phyloP scores from a whole-genome alignment of 164 flowering plant species.

The Vitis riparia region DNA sequence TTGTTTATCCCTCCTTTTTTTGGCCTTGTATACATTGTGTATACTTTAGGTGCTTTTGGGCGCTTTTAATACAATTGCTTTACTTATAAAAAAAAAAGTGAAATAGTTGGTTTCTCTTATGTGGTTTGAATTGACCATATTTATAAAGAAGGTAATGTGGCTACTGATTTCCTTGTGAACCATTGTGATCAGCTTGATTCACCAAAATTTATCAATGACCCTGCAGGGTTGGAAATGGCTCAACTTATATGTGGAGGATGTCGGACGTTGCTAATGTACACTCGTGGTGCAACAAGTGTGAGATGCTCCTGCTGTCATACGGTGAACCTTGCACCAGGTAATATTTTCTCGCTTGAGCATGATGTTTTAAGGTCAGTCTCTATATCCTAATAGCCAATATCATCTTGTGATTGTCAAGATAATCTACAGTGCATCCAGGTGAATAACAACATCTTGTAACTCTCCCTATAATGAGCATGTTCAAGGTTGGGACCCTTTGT shows the following conservation, averaged over 20 bases:
- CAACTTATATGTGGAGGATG: slow-evolving; percentile 93
- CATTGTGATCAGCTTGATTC: no score
- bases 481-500: no score
- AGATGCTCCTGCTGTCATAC: slow-evolving; percentile 97
- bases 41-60: no score
- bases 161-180: no score
- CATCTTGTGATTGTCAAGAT: neutral
- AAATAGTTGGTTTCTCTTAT: no score
- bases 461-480: neutral
- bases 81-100: no score
- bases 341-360: neutral
- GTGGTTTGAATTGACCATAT: no score
- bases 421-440: neutral
- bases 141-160: no score
- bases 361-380: neutral
- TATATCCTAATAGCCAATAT: neutral
- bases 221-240: slow-evolving; percentile 80
- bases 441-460: neutral
- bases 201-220: neutral
- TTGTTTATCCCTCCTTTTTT: no score
- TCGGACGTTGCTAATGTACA: slow-evolving; percentile 81
- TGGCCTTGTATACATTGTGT: no score
- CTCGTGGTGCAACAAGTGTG: slow-evolving; percentile 93
- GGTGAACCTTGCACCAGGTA: slow-evolving; percentile 77
- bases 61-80: no score